Evolutionary conservation across 345 rosid species (phyloP).

Genomic region (Fremontodendron californicum): DNA sequence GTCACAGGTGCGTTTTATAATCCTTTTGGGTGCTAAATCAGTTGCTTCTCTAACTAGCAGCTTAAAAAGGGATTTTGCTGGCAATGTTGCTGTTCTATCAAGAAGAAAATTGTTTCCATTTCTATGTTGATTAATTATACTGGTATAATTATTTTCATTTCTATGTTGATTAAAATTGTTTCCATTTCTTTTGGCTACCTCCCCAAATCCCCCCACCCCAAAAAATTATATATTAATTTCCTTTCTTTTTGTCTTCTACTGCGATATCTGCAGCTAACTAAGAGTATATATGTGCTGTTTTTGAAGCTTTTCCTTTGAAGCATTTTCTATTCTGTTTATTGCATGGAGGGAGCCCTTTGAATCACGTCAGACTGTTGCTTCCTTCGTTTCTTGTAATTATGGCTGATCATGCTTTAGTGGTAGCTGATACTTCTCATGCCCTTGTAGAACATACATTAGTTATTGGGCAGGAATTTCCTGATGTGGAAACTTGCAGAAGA

Average conservation of each 20-base stretch:
- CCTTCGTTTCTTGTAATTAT: slow-evolving; percentile 13
- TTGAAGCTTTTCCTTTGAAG: neutral
- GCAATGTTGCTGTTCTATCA: slow-evolving; percentile 2
- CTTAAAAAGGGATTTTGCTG: slow-evolving; percentile 1
- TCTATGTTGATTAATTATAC: neutral
- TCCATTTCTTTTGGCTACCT: neutral
- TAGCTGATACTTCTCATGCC: slow-evolving; percentile 36
- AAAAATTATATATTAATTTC: neutral
- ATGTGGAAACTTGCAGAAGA: slow-evolving; percentile 96
- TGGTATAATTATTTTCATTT: neutral
- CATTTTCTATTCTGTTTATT: neutral
- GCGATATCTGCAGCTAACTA: neutral
- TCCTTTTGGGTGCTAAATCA: slow-evolving; percentile 11
- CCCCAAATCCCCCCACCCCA: neutral
- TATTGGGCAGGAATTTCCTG: slow-evolving; percentile 87
- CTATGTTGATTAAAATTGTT: too few relatives aligned
- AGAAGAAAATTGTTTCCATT: slow-evolving; percentile 5
- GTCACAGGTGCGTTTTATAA: neutral
- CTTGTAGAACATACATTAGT: slow-evolving; percentile 44
- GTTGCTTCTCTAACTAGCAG: neutral
- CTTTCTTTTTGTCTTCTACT: neutral
- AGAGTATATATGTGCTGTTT: neutral
- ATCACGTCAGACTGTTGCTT: neutral
- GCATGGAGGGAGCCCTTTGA: neutral
- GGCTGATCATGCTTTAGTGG: slow-evolving; percentile 52